Evolutionary conservation across 2,329 filamentous ascomycete genomes (phyloP).

Genomic region (Beauveria sp.): DNA sequence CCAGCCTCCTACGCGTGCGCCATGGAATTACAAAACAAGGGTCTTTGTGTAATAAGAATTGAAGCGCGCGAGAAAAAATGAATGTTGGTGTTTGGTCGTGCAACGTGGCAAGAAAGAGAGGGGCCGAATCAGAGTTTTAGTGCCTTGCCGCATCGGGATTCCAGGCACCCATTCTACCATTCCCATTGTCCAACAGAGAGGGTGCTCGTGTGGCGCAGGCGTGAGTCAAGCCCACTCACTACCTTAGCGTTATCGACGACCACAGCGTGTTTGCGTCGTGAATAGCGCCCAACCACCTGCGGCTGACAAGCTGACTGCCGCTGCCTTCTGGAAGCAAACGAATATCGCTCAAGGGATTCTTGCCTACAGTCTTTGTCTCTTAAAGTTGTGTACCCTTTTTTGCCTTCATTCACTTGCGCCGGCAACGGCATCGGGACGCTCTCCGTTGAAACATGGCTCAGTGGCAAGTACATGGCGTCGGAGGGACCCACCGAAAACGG

Average conservation of each 20-base stretch:
- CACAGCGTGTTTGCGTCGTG: neutral
- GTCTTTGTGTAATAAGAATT: neutral
- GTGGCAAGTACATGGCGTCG: neutral
- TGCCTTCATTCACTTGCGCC: neutral
- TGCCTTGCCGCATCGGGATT: neutral
- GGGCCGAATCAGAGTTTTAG: neutral
- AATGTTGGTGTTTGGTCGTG: neutral
- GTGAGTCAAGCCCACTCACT: neutral
- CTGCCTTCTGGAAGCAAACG: neutral
- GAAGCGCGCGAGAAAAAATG: neutral
- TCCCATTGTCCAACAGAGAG: no score
- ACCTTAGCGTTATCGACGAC: neutral
- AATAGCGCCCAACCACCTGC: neutral
- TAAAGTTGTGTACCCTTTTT: neutral
- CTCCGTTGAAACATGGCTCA: neutral
- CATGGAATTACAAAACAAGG: no score
- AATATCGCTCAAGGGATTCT: no score
- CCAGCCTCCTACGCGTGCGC: neutral
- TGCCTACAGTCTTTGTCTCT: no score
- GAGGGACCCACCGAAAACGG: conserved; percentile 7
- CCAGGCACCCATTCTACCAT: neutral
- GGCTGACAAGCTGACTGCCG: neutral
- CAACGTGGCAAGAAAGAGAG: neutral
- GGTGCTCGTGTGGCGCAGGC: neutral
- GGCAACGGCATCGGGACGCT: no score